A percentile compares a stretch with the other conserved stretches of the same genome.
Evolutionary conservation across 345 rosid genomes (phyloP).

Genomic region (Eucalyptus brandiana): DNA sequence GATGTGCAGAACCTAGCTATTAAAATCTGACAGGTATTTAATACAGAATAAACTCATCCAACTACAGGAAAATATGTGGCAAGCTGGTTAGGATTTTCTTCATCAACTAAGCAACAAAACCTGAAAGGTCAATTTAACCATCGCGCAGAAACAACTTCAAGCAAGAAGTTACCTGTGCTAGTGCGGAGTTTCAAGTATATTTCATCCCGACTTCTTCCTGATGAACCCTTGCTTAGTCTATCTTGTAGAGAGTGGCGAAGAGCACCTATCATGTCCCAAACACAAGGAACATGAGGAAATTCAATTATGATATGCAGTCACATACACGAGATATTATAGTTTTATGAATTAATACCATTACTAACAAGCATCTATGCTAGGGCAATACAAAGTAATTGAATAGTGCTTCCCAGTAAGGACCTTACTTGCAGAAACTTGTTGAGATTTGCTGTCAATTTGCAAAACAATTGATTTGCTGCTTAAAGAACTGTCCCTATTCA

Average conservation of each 20-base stretch:
- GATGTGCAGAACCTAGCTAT: not conserved
- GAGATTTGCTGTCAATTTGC: conserved; percentile 83
- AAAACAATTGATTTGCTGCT: conserved; percentile 76
- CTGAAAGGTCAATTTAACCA: not conserved
- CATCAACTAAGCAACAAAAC: not conserved
- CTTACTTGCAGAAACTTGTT: conserved; percentile 90
- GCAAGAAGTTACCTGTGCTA: conserved; percentile 59
- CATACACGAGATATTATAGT: not conserved
- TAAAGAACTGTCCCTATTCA: conserved; percentile 55
- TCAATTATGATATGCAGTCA: not conserved
- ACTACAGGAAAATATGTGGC: not conserved
- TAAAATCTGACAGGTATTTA: not conserved
- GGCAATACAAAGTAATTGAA: not conserved
- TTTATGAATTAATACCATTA: not conserved
- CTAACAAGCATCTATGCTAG: not conserved
- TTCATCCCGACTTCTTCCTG: conserved; percentile 75
- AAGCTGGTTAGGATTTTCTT: not conserved
- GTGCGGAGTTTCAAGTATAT: conserved; percentile 85
- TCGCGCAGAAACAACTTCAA: not conserved
- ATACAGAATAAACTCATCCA: not conserved
- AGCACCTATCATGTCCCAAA: conserved; percentile 43
- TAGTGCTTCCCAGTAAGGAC: not conserved
- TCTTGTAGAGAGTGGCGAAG: conserved; percentile 88
- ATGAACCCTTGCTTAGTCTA: conserved; percentile 72
- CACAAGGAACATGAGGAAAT: not conserved